Percentiles rank a stretch among this genome's conserved stretches.
Conservation (phyloP, 768 basidiomycete species). For the Boletus reticulatus region DNA sequence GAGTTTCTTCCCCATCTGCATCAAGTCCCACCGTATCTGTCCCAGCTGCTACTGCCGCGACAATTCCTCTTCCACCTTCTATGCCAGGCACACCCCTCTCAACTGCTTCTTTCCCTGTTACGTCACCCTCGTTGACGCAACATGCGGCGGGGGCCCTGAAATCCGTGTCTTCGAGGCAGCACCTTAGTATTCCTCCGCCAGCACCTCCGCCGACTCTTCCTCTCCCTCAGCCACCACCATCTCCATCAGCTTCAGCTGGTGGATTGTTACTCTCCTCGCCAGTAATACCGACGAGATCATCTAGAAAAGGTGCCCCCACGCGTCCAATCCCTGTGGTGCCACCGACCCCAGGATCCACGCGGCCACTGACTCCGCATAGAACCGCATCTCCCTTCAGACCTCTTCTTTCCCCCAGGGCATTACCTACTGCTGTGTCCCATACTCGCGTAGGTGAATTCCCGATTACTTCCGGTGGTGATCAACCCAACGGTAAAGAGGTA, state of each 20-base stretch:
- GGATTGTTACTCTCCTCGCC: background rate
- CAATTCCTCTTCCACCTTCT: conserved; percentile 18
- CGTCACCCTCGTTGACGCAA: background rate
- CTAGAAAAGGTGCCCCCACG: conserved; percentile 11
- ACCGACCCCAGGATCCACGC: conserved; percentile 5
- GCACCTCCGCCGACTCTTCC: conserved; percentile 31
- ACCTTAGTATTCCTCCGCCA: conserved; percentile 29
- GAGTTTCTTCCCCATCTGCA: conserved; percentile 10
- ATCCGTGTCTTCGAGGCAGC: conserved; percentile 24
- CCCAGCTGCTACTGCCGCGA: conserved; percentile 1
- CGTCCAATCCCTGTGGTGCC: conserved; percentile 19
- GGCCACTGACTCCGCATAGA: conserved; percentile 13
- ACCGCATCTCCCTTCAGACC: conserved; percentile 22
- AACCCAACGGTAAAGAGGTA: conserved; percentile 1
- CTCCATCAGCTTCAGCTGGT: conserved; percentile 4
- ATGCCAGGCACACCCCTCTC: conserved; percentile 20
- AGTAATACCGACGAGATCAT: background rate
- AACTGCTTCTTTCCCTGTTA: conserved; percentile 9
- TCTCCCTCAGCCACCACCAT: conserved; percentile 28
- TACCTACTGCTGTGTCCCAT: background rate
- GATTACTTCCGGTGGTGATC: conserved; percentile 6
- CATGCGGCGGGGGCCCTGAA: conserved; percentile 4
- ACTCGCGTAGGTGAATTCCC: background rate
- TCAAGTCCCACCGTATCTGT: conserved; percentile 4
- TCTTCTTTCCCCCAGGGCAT: conserved; percentile 15